Evolutionary conservation across 2,329 filamentous ascomycete genomes (phyloP).

Genomic region (Arthrobotrys megalospora): DNA sequence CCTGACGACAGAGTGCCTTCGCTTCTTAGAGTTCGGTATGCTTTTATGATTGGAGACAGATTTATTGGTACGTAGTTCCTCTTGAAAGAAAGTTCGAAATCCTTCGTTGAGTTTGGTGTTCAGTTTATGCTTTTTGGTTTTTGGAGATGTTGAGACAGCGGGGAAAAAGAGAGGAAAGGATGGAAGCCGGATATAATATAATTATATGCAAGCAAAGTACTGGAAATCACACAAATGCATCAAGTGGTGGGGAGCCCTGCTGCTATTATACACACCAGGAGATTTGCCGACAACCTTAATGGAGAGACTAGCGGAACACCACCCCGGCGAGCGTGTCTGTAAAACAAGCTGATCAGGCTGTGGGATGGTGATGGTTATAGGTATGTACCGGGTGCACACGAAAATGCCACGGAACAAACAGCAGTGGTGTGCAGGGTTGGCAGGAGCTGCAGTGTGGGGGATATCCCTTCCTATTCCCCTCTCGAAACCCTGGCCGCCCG

Average conservation of each 20-base stretch:
- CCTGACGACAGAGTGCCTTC: slow-evolving; percentile 20
- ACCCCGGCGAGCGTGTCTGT: slow-evolving; percentile 29
- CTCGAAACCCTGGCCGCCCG: slow-evolving; percentile 46
- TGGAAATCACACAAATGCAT: slow-evolving; percentile 13
- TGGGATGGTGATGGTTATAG: slow-evolving; percentile 38
- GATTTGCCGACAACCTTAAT: slow-evolving; percentile 59
- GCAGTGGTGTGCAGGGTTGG: slow-evolving; percentile 30
- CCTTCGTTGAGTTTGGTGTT: slow-evolving; percentile 21
- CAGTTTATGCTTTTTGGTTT: slow-evolving; percentile 18
- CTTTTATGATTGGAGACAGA: too few species aligned
- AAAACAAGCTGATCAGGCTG: slow-evolving; percentile 51
- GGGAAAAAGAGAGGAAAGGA: slow-evolving; percentile 26
- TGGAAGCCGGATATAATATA: slow-evolving; percentile 28
- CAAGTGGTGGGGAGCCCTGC: slow-evolving; percentile 50
- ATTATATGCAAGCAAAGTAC: slow-evolving; percentile 23
- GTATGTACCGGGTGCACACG: slow-evolving; percentile 14
- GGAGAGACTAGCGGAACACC: slow-evolving; percentile 35
- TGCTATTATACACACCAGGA: slow-evolving; percentile 45
- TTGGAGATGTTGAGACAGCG: slow-evolving; percentile 56
- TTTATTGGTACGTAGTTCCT: slow-evolving; percentile 8
- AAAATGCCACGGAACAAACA: slow-evolving; percentile 56
- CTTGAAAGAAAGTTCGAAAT: slow-evolving; percentile 21
- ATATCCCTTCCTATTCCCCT: slow-evolving; percentile 43
- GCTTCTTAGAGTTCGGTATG: slow-evolving; percentile 21
- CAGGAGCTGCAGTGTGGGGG: slow-evolving; percentile 37